phyloP scores from a whole-genome alignment of 1,139 yeast species.

The Geotrichum australiense region DNA sequence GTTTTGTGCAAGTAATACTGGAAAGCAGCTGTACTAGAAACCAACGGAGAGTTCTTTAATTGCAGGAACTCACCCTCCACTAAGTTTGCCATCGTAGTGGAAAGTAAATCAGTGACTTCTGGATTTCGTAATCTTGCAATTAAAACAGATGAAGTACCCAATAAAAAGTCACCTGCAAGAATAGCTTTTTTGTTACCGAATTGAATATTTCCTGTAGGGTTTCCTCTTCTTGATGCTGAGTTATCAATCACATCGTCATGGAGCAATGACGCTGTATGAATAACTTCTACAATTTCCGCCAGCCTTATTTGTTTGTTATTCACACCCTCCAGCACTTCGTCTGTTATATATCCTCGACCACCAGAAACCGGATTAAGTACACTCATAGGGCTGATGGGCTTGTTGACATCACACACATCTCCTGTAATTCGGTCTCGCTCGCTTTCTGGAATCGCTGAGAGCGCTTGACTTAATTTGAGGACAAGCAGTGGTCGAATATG shows the following conservation, averaged over 20 bases:
- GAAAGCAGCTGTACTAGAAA: conserved; percentile 74
- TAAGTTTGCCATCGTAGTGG: conserved; percentile 91
- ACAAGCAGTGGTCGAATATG: conserved; percentile 91
- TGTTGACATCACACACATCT: conserved; percentile 27
- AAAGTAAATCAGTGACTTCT: conserved; percentile 92
- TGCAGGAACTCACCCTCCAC: conserved; percentile 99
- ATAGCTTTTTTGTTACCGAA: conserved; percentile 97
- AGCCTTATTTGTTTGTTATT: conserved; percentile 77
- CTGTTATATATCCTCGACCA: no score
- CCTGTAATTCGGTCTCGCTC: conserved; percentile 42
- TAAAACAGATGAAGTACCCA: conserved; percentile 95
- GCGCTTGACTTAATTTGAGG: conserved; percentile 70
- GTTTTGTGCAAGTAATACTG: conserved; percentile 94
- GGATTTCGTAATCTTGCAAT: conserved; percentile 88
- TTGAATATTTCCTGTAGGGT: conserved; percentile 88
- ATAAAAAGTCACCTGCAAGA: conserved; percentile 88
- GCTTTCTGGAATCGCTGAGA: conserved; percentile 65
- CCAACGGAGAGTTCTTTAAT: conserved; percentile 75
- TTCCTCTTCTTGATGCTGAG: conserved; percentile 83
- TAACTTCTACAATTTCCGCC: conserved; percentile 97
- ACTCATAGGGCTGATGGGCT: conserved; percentile 64
- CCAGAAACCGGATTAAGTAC: conserved; percentile 87
- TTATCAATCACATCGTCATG: conserved; percentile 97
- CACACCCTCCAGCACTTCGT: conserved; percentile 24
- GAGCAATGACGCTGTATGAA: conserved; percentile 91